phyloP scores from a whole-genome alignment of 805 yeast species.

The Kodamaea kaohsiungensis region DNA sequence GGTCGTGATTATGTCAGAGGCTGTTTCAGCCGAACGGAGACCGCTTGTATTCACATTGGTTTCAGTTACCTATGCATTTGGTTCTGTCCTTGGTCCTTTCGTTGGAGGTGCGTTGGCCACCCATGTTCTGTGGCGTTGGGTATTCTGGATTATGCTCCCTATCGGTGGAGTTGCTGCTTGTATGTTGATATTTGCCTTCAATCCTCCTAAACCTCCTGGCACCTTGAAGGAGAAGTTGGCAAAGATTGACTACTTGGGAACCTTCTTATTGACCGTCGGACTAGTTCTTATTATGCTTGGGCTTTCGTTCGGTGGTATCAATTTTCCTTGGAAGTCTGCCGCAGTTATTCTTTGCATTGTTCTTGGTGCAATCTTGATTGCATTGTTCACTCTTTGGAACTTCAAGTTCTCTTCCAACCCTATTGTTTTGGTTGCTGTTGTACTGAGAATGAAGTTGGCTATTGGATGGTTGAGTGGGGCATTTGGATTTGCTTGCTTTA shows the following conservation, averaged over 20 bases:
- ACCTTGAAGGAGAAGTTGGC: slow-evolving; percentile 36
- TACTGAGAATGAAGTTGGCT: slow-evolving; percentile 35
- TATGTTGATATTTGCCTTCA: slow-evolving; percentile 40
- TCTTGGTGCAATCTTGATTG: slow-evolving; percentile 43
- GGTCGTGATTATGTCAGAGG: slow-evolving; percentile 57
- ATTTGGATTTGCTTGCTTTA: slow-evolving; percentile 39
- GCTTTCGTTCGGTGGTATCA: slow-evolving; percentile 55
- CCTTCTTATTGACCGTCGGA: slow-evolving; percentile 42
- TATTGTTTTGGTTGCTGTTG: slow-evolving; percentile 43
- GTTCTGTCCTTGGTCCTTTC: slow-evolving; percentile 61
- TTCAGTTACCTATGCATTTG: slow-evolving; percentile 47
- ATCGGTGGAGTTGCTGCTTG: slow-evolving; percentile 54
- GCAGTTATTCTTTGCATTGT: slow-evolving; percentile 50
- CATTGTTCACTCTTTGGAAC: slow-evolving; percentile 41
- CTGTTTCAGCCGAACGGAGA: slow-evolving; percentile 44
- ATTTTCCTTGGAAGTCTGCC: slow-evolving; percentile 54
- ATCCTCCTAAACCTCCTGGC: slow-evolving; percentile 48
- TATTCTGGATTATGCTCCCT: slow-evolving; percentile 70
- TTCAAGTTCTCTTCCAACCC: slow-evolving; percentile 45
- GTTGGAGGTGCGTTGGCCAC: slow-evolving; percentile 66
- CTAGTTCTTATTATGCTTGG: slow-evolving; percentile 48
- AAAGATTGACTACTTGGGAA: slow-evolving; percentile 52
- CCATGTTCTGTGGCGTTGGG: slow-evolving; percentile 69
- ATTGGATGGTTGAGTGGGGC: slow-evolving; percentile 39
- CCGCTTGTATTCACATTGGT: slow-evolving; percentile 39